Conservation (phyloP, 1,284 basidiomycete genomes). For the Pseudozyma tsukubaensis region DNA sequence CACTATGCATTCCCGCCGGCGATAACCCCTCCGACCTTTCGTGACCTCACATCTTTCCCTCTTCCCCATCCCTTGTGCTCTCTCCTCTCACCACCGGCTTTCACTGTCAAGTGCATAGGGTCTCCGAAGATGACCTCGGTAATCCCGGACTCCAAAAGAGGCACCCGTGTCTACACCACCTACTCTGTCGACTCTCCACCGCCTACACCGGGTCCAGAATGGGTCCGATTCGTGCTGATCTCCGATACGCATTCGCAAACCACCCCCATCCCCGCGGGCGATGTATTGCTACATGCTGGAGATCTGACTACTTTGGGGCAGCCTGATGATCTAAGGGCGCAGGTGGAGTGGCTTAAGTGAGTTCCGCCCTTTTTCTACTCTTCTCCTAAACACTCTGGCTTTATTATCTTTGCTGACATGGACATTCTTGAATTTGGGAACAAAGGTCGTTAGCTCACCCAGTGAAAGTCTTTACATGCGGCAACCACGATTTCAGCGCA, state of each 20-base stretch:
- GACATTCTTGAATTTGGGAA: too few relatives aligned
- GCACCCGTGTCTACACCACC: constrained; percentile 13
- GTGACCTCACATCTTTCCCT: too few relatives aligned
- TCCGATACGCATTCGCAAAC: constrained; percentile 49
- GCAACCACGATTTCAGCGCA: constrained; percentile 52
- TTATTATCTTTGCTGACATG: too few relatives aligned
- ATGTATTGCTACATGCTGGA: constrained; percentile 49
- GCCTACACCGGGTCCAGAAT: constrained; percentile 17
- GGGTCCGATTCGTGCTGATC: constrained; percentile 50
- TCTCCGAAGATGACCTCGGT: constrained; percentile 6
- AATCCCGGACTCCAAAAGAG: constrained; percentile 14
- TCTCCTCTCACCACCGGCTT: constrained; percentile 1
- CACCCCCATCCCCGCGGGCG: constrained; percentile 30
- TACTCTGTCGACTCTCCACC: constrained; percentile 39
- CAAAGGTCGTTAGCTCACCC: too few relatives aligned
- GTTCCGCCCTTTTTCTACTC: constrained; percentile 5
- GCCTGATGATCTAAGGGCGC: constrained; percentile 15
- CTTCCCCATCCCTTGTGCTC: not conserved
- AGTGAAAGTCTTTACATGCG: constrained; percentile 39
- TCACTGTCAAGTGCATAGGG: too few relatives aligned
- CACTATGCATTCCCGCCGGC: too few relatives aligned
- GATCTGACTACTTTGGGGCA: constrained; percentile 47
- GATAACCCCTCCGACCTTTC: too few relatives aligned
- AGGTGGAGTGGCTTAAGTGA: constrained; percentile 48
- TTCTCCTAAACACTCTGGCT: too few relatives aligned